Evolutionary conservation across 2,329 filamentous ascomycete species (phyloP).

Genomic region (Seiridium cupressi): DNA sequence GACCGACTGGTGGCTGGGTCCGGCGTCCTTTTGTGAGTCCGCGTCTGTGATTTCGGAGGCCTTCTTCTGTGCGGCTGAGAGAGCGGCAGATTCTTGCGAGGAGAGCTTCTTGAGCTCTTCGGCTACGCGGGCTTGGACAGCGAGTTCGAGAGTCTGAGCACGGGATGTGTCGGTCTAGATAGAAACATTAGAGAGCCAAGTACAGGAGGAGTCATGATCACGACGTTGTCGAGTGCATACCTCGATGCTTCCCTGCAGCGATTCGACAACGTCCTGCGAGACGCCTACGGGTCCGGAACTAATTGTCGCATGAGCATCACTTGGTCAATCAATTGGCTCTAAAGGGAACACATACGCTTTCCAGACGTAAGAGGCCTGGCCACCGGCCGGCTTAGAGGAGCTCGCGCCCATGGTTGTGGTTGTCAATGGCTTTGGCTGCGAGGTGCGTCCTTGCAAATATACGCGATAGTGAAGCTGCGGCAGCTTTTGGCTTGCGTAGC

Average conservation of each 20-base stretch:
- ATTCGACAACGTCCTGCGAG: slow-evolving; percentile 79
- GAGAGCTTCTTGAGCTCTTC: slow-evolving; percentile 80
- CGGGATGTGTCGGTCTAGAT: slow-evolving; percentile 83
- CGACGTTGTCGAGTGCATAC: slow-evolving; percentile 41
- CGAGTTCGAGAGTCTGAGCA: slow-evolving; percentile 77
- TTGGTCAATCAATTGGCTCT: slow-evolving; percentile 1
- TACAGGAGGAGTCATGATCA: slow-evolving; percentile 4
- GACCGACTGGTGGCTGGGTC: slow-evolving; percentile 45
- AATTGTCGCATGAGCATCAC: slow-evolving; percentile 20
- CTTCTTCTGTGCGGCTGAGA: slow-evolving; percentile 67
- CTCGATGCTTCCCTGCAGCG: slow-evolving; percentile 81
- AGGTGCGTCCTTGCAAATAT: not conserved
- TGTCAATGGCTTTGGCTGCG: slow-evolving; percentile 19
- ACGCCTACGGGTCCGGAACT: slow-evolving; percentile 52
- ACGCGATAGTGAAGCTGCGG: not conserved
- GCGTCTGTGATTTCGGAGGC: slow-evolving; percentile 27
- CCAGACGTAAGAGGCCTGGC: slow-evolving; percentile 44
- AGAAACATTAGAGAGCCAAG: not conserved
- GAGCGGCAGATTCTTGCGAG: slow-evolving; percentile 65
- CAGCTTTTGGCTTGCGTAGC: not conserved
- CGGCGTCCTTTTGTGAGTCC: slow-evolving; percentile 22
- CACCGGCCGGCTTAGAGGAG: slow-evolving; percentile 52
- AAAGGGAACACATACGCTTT: slow-evolving; percentile 48
- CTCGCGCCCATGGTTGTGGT: slow-evolving; percentile 53
- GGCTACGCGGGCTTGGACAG: slow-evolving; percentile 83